Evolutionary conservation across 2,329 filamentous ascomycete species (phyloP).

Genomic region (Colletotrichum cordylinicola): DNA sequence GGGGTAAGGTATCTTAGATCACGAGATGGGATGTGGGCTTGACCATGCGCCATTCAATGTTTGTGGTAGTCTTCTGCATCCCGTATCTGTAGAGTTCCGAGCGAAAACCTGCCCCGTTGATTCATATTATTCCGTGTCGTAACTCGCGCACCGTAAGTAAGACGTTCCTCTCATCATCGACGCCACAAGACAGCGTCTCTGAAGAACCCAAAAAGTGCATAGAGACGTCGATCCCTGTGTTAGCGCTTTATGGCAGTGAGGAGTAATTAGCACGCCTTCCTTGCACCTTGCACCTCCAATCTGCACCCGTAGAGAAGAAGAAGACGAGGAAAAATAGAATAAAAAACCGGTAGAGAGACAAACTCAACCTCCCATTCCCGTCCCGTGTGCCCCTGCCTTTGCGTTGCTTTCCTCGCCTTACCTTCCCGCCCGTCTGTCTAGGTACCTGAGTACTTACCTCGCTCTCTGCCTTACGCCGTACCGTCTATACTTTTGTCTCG

Average conservation of each 20-base stretch:
- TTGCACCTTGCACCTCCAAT: neutral
- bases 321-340: neutral
- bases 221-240: constrained; percentile 9
- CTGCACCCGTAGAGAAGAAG: neutral
- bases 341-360: neutral
- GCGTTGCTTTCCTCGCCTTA: constrained; percentile 7
- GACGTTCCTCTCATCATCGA: neutral
- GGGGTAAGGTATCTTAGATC: neutral
- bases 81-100: neutral
- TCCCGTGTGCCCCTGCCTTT: neutral
- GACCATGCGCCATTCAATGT: neutral
- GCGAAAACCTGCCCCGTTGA: neutral
- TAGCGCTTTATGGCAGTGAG: constrained; percentile 16
- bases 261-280: constrained; percentile 5
- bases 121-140: neutral
- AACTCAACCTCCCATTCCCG: neutral
- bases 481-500: neutral
- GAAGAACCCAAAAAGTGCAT: constrained; percentile 22
- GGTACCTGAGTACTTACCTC: neutral
- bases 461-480: neutral
- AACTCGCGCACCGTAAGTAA: neutral
- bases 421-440: neutral
- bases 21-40: neutral
- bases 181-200: constrained; percentile 20
- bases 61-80: neutral